Evolutionary conservation across 2,329 filamentous ascomycete species (phyloP).

Genomic region (Cladosporium sp.): DNA sequence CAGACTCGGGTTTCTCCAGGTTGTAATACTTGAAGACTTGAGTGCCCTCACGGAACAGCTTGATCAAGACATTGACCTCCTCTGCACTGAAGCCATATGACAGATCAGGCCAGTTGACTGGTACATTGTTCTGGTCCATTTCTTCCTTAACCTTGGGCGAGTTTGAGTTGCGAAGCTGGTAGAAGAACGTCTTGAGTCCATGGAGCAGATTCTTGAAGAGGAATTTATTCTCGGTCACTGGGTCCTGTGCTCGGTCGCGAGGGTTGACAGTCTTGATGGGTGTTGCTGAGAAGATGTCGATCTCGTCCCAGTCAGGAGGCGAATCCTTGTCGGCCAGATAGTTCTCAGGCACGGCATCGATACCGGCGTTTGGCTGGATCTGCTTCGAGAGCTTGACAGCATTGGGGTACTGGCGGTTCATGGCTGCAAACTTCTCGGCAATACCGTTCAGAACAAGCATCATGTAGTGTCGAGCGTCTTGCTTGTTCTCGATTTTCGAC

Average conservation of each 20-base stretch:
- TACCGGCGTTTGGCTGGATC: conserved; percentile 59
- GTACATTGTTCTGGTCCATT: conserved; percentile 73
- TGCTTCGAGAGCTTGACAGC: conserved; percentile 86
- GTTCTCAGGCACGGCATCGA: conserved; percentile 65
- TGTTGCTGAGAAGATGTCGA: conserved; percentile 93
- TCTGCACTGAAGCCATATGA: conserved; percentile 96
- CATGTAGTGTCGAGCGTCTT: conserved; percentile 88
- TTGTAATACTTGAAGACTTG: conserved; percentile 94
- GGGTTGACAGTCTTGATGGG: conserved; percentile 95
- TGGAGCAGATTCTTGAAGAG: conserved; percentile 95
- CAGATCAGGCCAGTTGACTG: conserved; percentile 89
- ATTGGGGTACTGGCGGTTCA: conserved; percentile 95
- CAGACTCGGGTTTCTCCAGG: conserved; percentile 71
- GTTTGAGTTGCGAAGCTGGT: conserved; percentile 88
- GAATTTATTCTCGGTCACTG: conserved; percentile 95
- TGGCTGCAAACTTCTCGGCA: conserved; percentile 94
- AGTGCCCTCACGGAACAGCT: conserved; percentile 93
- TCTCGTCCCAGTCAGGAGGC: conserved; percentile 92
- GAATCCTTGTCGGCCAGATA: conserved; percentile 78
- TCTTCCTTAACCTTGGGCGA: conserved; percentile 51
- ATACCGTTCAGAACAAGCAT: conserved; percentile 98
- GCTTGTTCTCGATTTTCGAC: conserved; percentile 86
- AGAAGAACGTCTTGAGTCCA: conserved; percentile 93
- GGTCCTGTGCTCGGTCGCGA: conserved; percentile 81
- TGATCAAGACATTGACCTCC: conserved; percentile 93